A percentile compares a stretch with the other conserved stretches of the same genome.
phyloP scores from a whole-genome alignment of 2,329 filamentous ascomycete species.

The Diaporthe batatas region DNA sequence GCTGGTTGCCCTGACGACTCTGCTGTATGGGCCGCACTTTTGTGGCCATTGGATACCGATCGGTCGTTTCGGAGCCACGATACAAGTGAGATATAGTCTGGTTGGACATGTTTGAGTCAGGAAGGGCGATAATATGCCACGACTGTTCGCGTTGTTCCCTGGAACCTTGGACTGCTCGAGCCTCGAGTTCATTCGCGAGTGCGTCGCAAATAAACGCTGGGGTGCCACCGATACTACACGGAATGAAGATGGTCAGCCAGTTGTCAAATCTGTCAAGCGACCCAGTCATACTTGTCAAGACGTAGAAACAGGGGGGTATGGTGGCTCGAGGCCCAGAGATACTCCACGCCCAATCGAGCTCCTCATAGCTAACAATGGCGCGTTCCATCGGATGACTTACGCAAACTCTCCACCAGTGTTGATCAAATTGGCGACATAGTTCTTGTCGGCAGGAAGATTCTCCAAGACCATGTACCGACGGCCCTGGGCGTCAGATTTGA shows the following conservation, averaged over 20 bases:
- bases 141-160: background rate
- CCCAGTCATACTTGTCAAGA: background rate
- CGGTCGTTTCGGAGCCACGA: too few species aligned
- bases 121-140: slow-evolving; percentile 4
- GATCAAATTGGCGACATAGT: slow-evolving; percentile 23
- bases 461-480: slow-evolving; percentile 4
- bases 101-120: slow-evolving; percentile 2
- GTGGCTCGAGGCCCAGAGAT: too few species aligned
- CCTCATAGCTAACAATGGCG: background rate
- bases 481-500: background rate
- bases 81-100: background rate
- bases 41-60: background rate
- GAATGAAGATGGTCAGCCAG: background rate
- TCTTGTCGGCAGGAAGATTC: background rate
- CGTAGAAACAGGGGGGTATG: too few species aligned
- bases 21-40: background rate
- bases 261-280: background rate
- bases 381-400: background rate
- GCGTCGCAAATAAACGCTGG: background rate
- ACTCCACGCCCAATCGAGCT: too few species aligned
- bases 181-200: background rate
- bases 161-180: background rate
- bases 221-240: background rate
- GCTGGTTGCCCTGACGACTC: background rate
- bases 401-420: slow-evolving; percentile 26